Evolutionary conservation across 345 rosid genomes (phyloP).

Genomic region (Microcos paniculata): DNA sequence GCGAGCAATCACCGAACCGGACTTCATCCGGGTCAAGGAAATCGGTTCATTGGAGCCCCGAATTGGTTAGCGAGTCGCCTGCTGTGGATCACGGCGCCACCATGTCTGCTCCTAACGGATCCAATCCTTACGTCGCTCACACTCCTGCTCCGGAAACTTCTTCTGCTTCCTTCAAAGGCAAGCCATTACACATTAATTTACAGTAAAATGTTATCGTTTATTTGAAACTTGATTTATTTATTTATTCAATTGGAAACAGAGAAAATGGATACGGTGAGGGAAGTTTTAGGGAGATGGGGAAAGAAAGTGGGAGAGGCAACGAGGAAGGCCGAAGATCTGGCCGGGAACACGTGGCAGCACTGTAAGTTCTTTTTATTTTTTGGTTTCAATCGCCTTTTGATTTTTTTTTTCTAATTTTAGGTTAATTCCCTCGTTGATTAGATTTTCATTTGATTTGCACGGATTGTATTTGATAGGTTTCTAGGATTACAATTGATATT

Average conservation of each 20-base stretch:
- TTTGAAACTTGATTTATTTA: background rate
- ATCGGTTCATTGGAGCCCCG: slow-evolving; percentile 76
- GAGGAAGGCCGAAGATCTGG: slow-evolving; percentile 64
- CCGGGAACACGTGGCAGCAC: slow-evolving; percentile 58
- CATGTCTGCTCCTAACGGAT: slow-evolving; percentile 27
- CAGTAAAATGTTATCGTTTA: background rate
- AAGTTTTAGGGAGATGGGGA: slow-evolving; percentile 58
- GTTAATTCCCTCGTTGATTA: background rate
- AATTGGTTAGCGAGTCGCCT: slow-evolving; percentile 55
- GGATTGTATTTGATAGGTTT: background rate
- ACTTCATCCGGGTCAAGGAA: slow-evolving; percentile 46
- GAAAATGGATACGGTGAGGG: slow-evolving; percentile 50
- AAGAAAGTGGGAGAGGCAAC: slow-evolving; percentile 58
- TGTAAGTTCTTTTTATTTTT: slow-evolving; percentile 14
- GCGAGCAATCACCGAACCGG: slow-evolving; percentile 32
- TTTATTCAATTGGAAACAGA: slow-evolving; percentile 37
- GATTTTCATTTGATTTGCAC: slow-evolving; percentile 2
- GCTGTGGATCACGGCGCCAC: slow-evolving; percentile 22
- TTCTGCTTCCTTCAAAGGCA: slow-evolving; percentile 54
- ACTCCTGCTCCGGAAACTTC: slow-evolving; percentile 35
- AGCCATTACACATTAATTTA: background rate
- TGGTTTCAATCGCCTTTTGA: slow-evolving; percentile 1
- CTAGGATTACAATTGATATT: background rate
- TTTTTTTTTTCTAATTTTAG: background rate
- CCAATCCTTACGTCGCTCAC: slow-evolving; percentile 55